phyloP scores from a whole-genome alignment of 371 early-diverging fungal genomes.

The Dichotomocladium elegans region DNA sequence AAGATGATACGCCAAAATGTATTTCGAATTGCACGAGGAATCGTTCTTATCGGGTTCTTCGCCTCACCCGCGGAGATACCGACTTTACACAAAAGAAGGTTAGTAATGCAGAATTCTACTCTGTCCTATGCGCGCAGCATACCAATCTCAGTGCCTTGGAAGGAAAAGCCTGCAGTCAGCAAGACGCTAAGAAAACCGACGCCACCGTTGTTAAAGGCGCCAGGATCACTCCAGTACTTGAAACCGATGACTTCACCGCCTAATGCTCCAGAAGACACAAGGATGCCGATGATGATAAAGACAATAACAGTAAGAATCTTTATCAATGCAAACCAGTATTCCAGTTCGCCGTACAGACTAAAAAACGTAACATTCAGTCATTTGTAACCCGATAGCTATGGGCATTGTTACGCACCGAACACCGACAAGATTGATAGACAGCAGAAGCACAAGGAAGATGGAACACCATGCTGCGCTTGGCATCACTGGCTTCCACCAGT shows the following conservation, averaged over 20 bases:
- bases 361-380: not conserved
- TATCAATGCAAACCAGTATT: conserved; percentile 74
- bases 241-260: conserved; percentile 58
- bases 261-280: conserved; percentile 63
- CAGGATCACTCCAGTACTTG: conserved; percentile 66
- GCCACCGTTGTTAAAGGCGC: conserved; percentile 75
- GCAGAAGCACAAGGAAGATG: conserved; percentile 51
- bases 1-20: conserved; percentile 73
- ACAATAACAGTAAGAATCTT: conserved; percentile 67
- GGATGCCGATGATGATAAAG: conserved; percentile 69
- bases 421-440: conserved; percentile 55
- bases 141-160: conserved; percentile 81
- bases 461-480: conserved; percentile 60
- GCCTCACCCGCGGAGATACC: conserved; percentile 76
- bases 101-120: not conserved
- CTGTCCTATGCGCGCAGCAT: no score
- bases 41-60: conserved; percentile 65
- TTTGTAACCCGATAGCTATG: not conserved
- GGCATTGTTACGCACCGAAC: conserved; percentile 26
- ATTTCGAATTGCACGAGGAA: conserved; percentile 68
- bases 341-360: conserved; percentile 67
- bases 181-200: conserved; percentile 68
- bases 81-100: no score
- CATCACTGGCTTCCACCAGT: conserved; percentile 65
- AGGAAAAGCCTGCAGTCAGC: conserved; percentile 75